Conservation (phyloP, 768 basidiomycete genomes). For the Hydnum rufescens region DNA sequence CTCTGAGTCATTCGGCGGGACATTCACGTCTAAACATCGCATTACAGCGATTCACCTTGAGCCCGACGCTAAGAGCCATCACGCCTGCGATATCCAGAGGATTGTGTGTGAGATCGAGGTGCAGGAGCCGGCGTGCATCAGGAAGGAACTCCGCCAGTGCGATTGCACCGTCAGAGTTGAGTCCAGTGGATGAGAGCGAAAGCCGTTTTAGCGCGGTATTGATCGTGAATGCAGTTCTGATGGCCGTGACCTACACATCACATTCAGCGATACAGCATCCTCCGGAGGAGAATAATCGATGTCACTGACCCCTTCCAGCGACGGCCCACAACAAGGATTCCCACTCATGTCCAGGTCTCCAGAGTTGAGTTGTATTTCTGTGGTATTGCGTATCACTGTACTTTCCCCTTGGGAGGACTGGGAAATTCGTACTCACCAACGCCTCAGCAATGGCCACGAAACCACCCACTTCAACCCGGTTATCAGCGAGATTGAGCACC, state of each 20-base stretch:
- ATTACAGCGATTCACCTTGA: constrained; percentile 67
- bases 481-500: constrained; percentile 84
- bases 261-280: neutral
- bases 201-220: constrained; percentile 82
- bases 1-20: constrained; percentile 67
- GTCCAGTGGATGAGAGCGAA: constrained; percentile 67
- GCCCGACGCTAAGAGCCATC: constrained; percentile 72
- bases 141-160: constrained; percentile 92
- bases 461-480: constrained; percentile 71
- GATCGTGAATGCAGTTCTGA: constrained; percentile 82
- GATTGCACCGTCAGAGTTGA: constrained; percentile 75
- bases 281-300: neutral
- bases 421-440: constrained; percentile 32
- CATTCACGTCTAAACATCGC: constrained; percentile 83
- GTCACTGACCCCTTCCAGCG: constrained; percentile 64
- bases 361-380: constrained; percentile 90
- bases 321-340: constrained; percentile 84
- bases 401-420: neutral
- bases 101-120: constrained; percentile 80
- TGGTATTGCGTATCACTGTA: neutral
- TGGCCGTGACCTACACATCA: constrained; percentile 26
- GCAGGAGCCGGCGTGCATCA: constrained; percentile 67
- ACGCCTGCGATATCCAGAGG: constrained; percentile 70
- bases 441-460: constrained; percentile 74
- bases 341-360: constrained; percentile 81